Evolutionary conservation across 306 rosid species (phyloP).

Genomic region (Calophaca sinica): DNA sequence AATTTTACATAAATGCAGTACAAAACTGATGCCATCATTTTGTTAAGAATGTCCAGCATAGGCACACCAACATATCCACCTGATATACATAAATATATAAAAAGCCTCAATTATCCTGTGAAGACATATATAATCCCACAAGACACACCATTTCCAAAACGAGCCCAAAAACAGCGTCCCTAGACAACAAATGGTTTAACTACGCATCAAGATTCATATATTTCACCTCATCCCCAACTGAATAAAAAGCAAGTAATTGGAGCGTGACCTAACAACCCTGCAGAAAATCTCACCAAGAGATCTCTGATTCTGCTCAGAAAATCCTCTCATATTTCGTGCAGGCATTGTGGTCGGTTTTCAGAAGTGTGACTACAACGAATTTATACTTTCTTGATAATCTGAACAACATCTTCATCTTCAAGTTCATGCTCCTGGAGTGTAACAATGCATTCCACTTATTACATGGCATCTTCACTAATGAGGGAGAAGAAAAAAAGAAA

Average conservation of each 20-base stretch:
- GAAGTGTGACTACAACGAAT: conserved; percentile 23
- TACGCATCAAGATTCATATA: conserved; percentile 48
- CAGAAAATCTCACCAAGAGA: not conserved
- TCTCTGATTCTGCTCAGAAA: conserved; percentile 32
- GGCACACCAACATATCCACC: conserved; percentile 1
- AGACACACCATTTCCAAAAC: conserved; percentile 31
- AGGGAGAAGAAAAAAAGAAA: not conserved
- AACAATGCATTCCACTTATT: conserved; percentile 38
- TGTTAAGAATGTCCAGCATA: conserved; percentile 13
- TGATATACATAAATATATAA: not conserved
- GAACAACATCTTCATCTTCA: conserved; percentile 98
- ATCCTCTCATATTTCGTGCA: conserved; percentile 16
- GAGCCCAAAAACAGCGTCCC: conserved; percentile 12
- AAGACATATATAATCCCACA: not conserved
- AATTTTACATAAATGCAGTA: not conserved
- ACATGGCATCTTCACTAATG: conserved; percentile 15
- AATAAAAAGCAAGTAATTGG: conserved; percentile 37
- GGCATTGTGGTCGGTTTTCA: conserved; percentile 19
- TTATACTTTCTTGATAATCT: conserved; percentile 90
- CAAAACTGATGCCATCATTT: not conserved
- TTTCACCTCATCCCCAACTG: conserved; percentile 35
- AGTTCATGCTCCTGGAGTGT: conserved; percentile 82
- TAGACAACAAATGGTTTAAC: conserved; percentile 42
- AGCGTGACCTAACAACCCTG: conserved; percentile 30
- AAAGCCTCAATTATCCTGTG: conserved; percentile 20